Conservation (phyloP, 2,329 filamentous ascomycete genomes). For the Botryotinia convoluta region DNA sequence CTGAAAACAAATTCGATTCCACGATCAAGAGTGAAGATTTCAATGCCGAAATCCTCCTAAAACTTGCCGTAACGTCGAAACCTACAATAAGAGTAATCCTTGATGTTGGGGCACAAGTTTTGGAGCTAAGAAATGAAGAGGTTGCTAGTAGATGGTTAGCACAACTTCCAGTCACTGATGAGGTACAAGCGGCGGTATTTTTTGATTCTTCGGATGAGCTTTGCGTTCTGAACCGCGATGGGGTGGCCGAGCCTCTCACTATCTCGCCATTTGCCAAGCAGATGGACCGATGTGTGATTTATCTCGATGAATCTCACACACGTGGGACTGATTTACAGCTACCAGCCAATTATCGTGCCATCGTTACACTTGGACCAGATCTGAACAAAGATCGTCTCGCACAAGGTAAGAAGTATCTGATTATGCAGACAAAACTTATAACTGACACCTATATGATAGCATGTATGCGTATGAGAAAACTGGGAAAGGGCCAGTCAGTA, state of each 20-base stretch:
- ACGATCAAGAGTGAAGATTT: conserved; percentile 26
- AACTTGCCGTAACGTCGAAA: conserved; percentile 42
- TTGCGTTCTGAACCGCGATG: conserved; percentile 50
- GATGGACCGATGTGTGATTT: conserved; percentile 61
- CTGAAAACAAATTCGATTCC: conserved; percentile 47
- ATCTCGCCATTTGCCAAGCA: conserved; percentile 57
- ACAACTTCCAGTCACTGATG: conserved; percentile 19
- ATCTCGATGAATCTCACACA: conserved; percentile 69
- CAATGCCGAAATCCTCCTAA: conserved; percentile 46
- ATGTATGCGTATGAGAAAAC: conserved; percentile 68
- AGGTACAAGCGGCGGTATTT: conserved; percentile 52
- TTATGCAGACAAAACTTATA: background rate
- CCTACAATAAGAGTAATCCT: conserved; percentile 57
- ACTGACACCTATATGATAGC: conserved; percentile 43
- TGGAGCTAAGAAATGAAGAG: conserved; percentile 58
- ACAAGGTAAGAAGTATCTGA: conserved; percentile 13
- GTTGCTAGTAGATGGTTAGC: conserved; percentile 56
- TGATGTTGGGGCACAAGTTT: conserved; percentile 68
- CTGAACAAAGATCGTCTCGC: conserved; percentile 60
- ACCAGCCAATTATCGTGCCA: conserved; percentile 57
- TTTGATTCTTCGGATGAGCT: conserved; percentile 56
- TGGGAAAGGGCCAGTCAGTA: conserved; percentile 65
- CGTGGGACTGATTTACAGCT: conserved; percentile 66
- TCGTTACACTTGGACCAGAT: conserved; percentile 63
- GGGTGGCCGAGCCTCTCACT: conserved; percentile 48